A percentile compares a stretch with the other conserved stretches of the same genome.
phyloP scores from a whole-genome alignment of 495 filamentous ascomycete genomes.

The Talaromyces proteolyticus region DNA sequence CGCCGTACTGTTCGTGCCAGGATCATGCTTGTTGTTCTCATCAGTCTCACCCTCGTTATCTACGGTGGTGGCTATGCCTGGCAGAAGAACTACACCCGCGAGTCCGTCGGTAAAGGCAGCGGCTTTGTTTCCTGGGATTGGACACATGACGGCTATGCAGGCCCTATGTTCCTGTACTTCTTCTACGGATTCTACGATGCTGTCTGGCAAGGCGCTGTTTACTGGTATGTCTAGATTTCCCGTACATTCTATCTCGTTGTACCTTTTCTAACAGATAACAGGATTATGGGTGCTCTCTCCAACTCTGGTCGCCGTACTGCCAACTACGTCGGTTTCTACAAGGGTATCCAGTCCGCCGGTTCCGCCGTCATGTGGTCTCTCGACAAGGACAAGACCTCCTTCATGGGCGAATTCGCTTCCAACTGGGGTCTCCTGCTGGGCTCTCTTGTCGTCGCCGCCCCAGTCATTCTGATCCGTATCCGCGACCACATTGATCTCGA shows the following conservation, averaged over 20 bases:
- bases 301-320: constrained; percentile 87
- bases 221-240: constrained; percentile 55
- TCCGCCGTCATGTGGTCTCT: constrained; percentile 76
- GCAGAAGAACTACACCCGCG: constrained; percentile 38
- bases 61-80: constrained; percentile 50
- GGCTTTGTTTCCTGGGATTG: constrained; percentile 33
- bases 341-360: constrained; percentile 84
- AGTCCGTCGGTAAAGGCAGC: constrained; percentile 10
- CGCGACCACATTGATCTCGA: constrained; percentile 64
- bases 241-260: not conserved
- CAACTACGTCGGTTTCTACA: constrained; percentile 90
- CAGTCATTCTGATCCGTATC: constrained; percentile 67
- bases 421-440: constrained; percentile 63
- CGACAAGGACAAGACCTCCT: constrained; percentile 56
- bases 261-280: constrained; percentile 19
- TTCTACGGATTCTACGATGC: constrained; percentile 50
- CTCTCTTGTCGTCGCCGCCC: constrained; percentile 63
- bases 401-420: constrained; percentile 41
- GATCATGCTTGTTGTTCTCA: constrained; percentile 29
- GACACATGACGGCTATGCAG: constrained; percentile 30
- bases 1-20: constrained; percentile 34
- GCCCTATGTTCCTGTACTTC: constrained; percentile 49
- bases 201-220: constrained; percentile 64
- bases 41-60: constrained; percentile 35
- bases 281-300: constrained; percentile 82